Base-by-base conservation (phyloP, 202 grass and related monocot species). In the Saccharum hybrid region DNA sequence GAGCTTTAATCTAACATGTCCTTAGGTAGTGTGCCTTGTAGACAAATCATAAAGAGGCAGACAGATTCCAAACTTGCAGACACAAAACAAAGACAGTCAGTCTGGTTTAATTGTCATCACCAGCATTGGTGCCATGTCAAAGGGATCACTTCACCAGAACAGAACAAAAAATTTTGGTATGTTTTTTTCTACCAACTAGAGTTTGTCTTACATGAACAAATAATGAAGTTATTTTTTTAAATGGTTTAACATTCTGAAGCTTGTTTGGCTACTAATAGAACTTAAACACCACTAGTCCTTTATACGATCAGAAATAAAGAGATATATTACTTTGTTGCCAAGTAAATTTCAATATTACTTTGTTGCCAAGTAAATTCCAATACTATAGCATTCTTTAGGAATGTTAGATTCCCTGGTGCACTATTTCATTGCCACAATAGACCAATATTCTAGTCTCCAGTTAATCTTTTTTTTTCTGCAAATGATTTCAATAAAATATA, bases 361-460 rank as follows among this genome's bases (percentile, higher is more conserved):
- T n/a, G n/a, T n/a, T n/a, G n/a, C n/a, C n/a, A n/a, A n/a, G n/a
- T n/a, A n/a, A n/a, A 45, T 34, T 28, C 21, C 7, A 54, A 63
- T 48, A 22, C 9, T 63, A 63, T 34, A 87, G 70, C 21, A 77
- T 11, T 63, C 2, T 54, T 46, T 46, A 46, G 11, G 39, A 71
- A 57, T 76, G 59, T 54, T 54, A 56, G 10, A 56, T 63, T 82
- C 16, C 8, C 43, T 57, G 18, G 59, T 83, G 22, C 66, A 78
- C 34, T n/a, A 72, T 6, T 54, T 78, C 39, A 19, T 22, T 72
- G 45, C 14, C 75, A 79, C 22, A 13, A 21, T 71, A 43, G n/a
- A 71, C 5, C 36, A 68, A 10, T 71, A 22, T 41, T 45, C 68
- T 65, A 52, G 43, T 73, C 37, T 72, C 22, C 43, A 41, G 34